Conservation (phyloP, 768 basidiomycete species). For the Pulveroboletus ravenelii region DNA sequence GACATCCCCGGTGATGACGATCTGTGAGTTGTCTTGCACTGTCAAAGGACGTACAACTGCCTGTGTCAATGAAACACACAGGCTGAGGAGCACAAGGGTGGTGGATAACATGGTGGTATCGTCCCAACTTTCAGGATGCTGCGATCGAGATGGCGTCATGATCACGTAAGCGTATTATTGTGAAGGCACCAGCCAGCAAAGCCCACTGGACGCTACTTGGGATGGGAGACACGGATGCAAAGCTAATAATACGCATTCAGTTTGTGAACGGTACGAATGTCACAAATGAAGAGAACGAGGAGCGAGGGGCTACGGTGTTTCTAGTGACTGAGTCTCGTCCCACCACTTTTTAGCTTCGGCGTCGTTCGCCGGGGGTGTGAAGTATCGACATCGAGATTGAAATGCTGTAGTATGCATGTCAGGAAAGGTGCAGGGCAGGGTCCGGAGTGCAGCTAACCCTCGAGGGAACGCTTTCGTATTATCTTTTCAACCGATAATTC, state of each 20-base stretch:
- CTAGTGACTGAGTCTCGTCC: slow-evolving; percentile 38
- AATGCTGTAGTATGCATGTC: slow-evolving; percentile 51
- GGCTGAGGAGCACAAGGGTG: slow-evolving; percentile 13
- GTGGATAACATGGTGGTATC: slow-evolving; percentile 21
- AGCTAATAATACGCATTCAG: slow-evolving; percentile 9
- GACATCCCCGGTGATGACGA: slow-evolving; percentile 14
- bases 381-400: slow-evolving; percentile 73
- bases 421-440: slow-evolving; percentile 13
- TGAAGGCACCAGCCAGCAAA: background rate
- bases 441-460: slow-evolving; percentile 45
- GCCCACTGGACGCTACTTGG: slow-evolving; percentile 1
- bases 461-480: slow-evolving; percentile 61
- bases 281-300: slow-evolving; percentile 30
- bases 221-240: slow-evolving; percentile 11
- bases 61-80: slow-evolving; percentile 8
- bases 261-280: slow-evolving; percentile 6
- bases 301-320: slow-evolving; percentile 29
- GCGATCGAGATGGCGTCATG: slow-evolving; percentile 19
- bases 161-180: slow-evolving; percentile 22
- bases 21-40: slow-evolving; percentile 20
- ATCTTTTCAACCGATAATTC: slow-evolving; percentile 71
- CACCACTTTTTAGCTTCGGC: slow-evolving; percentile 53
- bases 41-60: slow-evolving; percentile 15
- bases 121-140: background rate
- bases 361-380: slow-evolving; percentile 60